Conservation (phyloP, 441 rosid species). For the Euphorbia schlechtendalii region DNA sequence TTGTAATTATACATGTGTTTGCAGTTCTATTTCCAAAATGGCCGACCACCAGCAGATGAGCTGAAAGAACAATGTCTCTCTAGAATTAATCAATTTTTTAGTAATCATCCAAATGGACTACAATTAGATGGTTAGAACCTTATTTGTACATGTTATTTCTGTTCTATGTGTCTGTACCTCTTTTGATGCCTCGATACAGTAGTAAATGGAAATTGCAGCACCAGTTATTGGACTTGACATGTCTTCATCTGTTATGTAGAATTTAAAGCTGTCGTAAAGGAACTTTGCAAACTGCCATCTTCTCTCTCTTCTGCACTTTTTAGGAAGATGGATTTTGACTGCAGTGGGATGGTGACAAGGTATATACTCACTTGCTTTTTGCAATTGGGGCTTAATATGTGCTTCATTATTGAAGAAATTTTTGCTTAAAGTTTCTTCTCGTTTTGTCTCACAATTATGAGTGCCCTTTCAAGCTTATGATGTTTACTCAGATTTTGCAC, state of each 20-base stretch:
- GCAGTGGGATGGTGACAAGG: slow-evolving; percentile 65
- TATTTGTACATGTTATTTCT: background rate
- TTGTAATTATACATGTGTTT: slow-evolving; percentile 18
- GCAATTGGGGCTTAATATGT: background rate
- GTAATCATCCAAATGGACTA: slow-evolving; percentile 65
- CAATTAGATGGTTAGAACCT: slow-evolving; percentile 56
- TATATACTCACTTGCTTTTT: slow-evolving; percentile 22
- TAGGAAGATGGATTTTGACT: slow-evolving; percentile 62
- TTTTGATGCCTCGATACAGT: slow-evolving; percentile 1
- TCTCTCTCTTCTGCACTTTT: slow-evolving; percentile 72
- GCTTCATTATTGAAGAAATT: background rate
- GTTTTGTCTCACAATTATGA: background rate
- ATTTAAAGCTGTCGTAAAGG: slow-evolving; percentile 66
- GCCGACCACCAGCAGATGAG: slow-evolving; percentile 78
- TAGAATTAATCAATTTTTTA: slow-evolving; percentile 61
- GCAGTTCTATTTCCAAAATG: slow-evolving; percentile 95
- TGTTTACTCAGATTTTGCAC: background rate
- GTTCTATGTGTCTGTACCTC: background rate
- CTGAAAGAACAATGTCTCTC: slow-evolving; percentile 66
- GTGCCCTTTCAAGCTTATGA: background rate
- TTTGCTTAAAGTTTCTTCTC: background rate
- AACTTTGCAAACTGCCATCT: slow-evolving; percentile 90
- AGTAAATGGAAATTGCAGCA: background rate
- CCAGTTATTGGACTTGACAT: slow-evolving; percentile 11
- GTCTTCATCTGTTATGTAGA: slow-evolving; percentile 35